Conservation (phyloP, 306 rosid species). For the Nissolia schottii region DNA sequence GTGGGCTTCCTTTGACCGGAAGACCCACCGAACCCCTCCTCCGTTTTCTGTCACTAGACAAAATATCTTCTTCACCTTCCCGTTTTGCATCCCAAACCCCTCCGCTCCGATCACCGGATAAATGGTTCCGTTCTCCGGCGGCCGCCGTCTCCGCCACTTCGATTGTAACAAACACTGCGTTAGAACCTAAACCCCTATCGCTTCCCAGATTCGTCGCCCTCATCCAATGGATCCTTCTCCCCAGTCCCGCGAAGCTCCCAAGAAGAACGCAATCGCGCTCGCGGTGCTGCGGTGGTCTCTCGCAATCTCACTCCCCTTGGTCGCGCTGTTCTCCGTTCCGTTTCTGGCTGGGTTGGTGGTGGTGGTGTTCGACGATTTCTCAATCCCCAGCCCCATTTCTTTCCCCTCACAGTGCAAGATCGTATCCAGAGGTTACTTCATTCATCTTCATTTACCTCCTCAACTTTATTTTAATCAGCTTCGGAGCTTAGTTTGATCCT, state of each 20-base stretch:
- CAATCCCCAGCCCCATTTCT: constrained; percentile 53
- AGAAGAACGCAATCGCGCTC: constrained; percentile 19
- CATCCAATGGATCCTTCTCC: constrained; percentile 56
- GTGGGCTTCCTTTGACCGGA: neutral
- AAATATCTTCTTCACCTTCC: neutral
- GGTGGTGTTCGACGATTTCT: constrained; percentile 45
- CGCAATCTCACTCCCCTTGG: constrained; percentile 40
- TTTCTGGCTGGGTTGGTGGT: constrained; percentile 41
- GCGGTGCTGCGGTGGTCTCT: constrained; percentile 44
- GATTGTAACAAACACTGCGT: neutral
- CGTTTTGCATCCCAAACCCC: neutral
- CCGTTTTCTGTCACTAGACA: neutral
- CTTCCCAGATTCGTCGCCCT: neutral
- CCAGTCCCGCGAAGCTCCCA: constrained; percentile 23
- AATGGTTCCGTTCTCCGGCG: constrained; percentile 81
- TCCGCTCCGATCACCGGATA: constrained; percentile 66
- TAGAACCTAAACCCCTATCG: neutral
- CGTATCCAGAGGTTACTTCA: constrained; percentile 63
- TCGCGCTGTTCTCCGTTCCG: constrained; percentile 41
- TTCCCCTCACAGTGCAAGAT: constrained; percentile 81
- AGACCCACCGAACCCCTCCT: neutral
- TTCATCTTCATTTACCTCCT: neutral
- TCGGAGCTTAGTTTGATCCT: neutral
- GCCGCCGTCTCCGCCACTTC: constrained; percentile 28
- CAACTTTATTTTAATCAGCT: neutral